These are phyloP conservation scores for Gautieria morchelliformis DNA, from an alignment of 768 basidiomycete genomes.

Conservation along the genomic window DNA sequence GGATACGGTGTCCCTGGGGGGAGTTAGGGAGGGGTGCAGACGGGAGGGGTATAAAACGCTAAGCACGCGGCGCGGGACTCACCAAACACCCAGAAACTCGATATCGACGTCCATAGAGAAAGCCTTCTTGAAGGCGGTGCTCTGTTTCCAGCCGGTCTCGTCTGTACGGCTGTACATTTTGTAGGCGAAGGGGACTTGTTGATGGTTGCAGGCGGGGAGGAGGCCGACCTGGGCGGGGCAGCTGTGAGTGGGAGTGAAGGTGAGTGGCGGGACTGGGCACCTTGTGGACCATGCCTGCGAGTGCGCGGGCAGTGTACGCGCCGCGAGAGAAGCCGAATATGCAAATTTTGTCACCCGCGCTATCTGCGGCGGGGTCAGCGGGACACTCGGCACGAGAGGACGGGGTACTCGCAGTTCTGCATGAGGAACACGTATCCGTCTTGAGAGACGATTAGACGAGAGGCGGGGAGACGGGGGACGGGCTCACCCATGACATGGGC, in stretches of 20 bases:
- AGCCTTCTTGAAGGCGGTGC: conserved; percentile 59
- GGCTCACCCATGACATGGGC: conserved; percentile 62
- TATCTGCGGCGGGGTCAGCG: neutral
- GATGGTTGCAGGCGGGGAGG: conserved; percentile 55
- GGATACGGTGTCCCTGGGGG: conserved; percentile 56
- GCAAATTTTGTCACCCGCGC: conserved; percentile 57
- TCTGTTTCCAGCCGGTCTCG: conserved; percentile 50
- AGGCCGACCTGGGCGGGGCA: conserved; percentile 48
- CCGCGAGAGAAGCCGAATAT: conserved; percentile 78
- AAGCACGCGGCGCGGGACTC: no score
- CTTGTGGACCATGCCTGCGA: conserved; percentile 52
- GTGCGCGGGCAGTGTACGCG: conserved; percentile 58
- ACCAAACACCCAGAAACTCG: conserved; percentile 71
- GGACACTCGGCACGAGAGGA: neutral
- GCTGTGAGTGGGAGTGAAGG: neutral
- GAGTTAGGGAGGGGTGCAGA: conserved; percentile 7
- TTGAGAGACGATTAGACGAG: no score
- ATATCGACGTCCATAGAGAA: conserved; percentile 71
- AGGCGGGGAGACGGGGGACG: neutral
- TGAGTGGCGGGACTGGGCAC: neutral
- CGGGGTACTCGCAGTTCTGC: conserved; percentile 47
- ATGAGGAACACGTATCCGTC: conserved; percentile 67
- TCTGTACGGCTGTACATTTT: conserved; percentile 60
- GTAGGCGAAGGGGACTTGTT: conserved; percentile 73
- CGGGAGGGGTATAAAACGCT: conserved; percentile 11